These are phyloP conservation scores for Botryotinia narcissicola DNA, from an alignment of 2,329 filamentous ascomycete genomes.

Conservation along the genomic window DNA sequence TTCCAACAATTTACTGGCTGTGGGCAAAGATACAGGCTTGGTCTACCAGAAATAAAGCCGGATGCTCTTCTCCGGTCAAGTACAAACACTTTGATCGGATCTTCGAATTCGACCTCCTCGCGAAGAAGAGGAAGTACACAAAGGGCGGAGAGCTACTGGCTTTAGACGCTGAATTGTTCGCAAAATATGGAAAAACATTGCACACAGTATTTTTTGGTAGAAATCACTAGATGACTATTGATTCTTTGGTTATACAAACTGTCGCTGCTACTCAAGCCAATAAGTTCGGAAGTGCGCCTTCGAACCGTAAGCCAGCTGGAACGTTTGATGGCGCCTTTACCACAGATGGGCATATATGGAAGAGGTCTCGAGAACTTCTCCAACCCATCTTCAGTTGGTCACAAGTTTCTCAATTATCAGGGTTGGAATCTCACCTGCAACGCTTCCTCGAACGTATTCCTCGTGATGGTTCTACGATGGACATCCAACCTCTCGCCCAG, in stretches of 20 bases:
- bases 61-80: constrained; percentile 5
- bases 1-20: neutral
- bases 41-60: neutral
- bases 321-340: constrained; percentile 55
- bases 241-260: constrained; percentile 55
- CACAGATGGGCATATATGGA: constrained; percentile 50
- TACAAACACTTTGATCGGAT: constrained; percentile 11
- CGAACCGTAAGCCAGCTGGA: constrained; percentile 44
- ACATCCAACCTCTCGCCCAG: constrained; percentile 62
- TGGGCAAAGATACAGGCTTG: neutral
- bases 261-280: constrained; percentile 54
- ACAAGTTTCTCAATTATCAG: constrained; percentile 48
- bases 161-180: constrained; percentile 15
- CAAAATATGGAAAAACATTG: constrained; percentile 22
- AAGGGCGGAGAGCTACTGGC: constrained; percentile 7
- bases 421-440: constrained; percentile 58
- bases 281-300: constrained; percentile 49
- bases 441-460: constrained; percentile 57
- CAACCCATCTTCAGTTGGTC: constrained; percentile 52
- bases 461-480: constrained; percentile 50
- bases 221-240: constrained; percentile 41
- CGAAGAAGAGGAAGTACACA: neutral
- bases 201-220: constrained; percentile 18
- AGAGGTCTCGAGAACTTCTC: constrained; percentile 48
- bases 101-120: neutral